Evolutionary conservation across 2,329 filamentous ascomycete genomes (phyloP).

Genomic region (Fusarium veterinarium): DNA sequence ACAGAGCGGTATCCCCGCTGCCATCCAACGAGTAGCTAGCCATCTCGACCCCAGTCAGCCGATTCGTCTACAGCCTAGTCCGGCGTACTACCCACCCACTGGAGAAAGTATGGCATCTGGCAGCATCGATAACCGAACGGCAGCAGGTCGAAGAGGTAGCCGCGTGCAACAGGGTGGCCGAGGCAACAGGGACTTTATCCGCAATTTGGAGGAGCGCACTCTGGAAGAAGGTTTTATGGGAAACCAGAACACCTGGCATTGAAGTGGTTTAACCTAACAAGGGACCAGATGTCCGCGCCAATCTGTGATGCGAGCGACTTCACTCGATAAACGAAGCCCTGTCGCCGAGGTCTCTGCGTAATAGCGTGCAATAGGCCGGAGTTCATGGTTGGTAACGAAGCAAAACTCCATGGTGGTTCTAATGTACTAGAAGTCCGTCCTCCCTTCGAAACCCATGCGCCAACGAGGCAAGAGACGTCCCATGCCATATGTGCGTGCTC

Average conservation of each 20-base stretch:
- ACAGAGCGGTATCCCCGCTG: conserved; percentile 89
- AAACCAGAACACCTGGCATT: conserved; percentile 74
- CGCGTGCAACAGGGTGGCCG: conserved; percentile 71
- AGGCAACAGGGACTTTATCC: conserved; percentile 87
- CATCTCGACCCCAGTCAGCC: conserved; percentile 95
- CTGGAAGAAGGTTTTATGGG: conserved; percentile 91
- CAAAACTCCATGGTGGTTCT: conserved; percentile 19
- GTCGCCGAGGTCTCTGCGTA: conserved; percentile 5
- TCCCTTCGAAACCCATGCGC: conserved; percentile 14
- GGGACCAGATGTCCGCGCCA: conserved; percentile 32
- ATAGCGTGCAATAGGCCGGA: conserved; percentile 20
- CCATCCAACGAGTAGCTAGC: conserved; percentile 94
- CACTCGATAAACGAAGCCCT: conserved; percentile 13
- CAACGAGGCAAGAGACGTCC: conserved; percentile 22
- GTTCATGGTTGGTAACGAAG: conserved; percentile 32
- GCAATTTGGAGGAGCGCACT: conserved; percentile 92
- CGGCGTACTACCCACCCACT: conserved; percentile 95
- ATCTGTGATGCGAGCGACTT: conserved; percentile 25
- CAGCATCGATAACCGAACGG: conserved; percentile 66
- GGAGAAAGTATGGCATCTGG: conserved; percentile 76
- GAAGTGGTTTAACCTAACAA: conserved; percentile 48
- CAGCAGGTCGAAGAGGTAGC: conserved; percentile 79
- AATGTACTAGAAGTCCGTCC: conserved; percentile 15
- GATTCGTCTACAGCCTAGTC: conserved; percentile 93
- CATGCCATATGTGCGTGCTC: conserved; percentile 3